These are phyloP conservation scores for Metarhizium brunneum DNA, from an alignment of 2,329 filamentous ascomycete genomes.

Conservation along the genomic window DNA sequence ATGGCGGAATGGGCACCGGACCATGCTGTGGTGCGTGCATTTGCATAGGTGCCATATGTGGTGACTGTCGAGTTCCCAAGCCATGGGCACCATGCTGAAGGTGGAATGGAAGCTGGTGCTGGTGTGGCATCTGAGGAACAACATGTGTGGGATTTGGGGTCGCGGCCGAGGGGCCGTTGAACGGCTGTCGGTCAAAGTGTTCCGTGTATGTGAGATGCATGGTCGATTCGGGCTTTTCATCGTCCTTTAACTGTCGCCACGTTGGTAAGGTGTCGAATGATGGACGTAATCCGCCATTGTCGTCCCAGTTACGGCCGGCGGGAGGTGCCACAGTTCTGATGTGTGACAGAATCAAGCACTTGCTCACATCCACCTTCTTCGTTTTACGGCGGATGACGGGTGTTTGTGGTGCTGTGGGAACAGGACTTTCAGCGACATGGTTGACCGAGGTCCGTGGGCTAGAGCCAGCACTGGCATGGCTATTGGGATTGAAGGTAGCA, in stretches of 20 bases:
- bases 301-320: constrained; percentile 52
- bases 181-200: constrained; percentile 63
- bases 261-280: constrained; percentile 78
- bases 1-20: constrained; percentile 55
- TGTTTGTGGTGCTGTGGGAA: constrained; percentile 10
- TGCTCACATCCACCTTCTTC: constrained; percentile 61
- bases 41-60: constrained; percentile 70
- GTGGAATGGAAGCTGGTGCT: constrained; percentile 76
- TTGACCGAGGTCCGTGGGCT: constrained; percentile 60
- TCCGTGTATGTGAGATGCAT: constrained; percentile 64
- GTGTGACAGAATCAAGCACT: constrained; percentile 46
- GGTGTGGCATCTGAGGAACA: constrained; percentile 66
- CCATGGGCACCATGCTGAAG: constrained; percentile 65
- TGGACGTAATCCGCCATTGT: constrained; percentile 74
- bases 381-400: constrained; percentile 62
- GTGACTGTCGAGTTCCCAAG: constrained; percentile 58
- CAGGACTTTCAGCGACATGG: constrained; percentile 27
- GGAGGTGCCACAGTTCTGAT: constrained; percentile 45
- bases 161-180: constrained; percentile 47
- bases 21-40: constrained; percentile 65
- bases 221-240: constrained; percentile 59
- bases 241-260: constrained; percentile 66
- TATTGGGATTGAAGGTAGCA: constrained; percentile 67
- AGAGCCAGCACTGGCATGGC: constrained; percentile 55
- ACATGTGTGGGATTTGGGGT: constrained; percentile 62